Percentiles rank a stretch among this genome's conserved stretches.
Evolutionary conservation across 108 stramenopile genomes (phyloP).

Genomic region (Nitzschia sp.): DNA sequence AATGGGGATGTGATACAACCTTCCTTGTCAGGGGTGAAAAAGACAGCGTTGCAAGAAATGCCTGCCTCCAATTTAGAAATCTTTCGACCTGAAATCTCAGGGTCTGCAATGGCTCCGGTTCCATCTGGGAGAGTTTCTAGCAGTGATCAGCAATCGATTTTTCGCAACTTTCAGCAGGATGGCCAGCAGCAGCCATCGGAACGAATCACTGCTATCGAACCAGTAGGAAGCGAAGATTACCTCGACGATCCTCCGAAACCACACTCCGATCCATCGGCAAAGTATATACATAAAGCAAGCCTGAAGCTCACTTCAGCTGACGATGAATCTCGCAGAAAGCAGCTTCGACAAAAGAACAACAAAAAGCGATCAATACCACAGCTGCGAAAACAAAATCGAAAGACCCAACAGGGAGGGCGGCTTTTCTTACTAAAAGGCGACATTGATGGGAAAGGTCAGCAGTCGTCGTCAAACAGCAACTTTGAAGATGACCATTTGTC

Average conservation of each 20-base stretch:
- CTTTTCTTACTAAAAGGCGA: not conserved
- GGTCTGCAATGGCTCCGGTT: not conserved
- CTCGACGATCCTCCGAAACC: not conserved
- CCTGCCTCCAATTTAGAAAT: not conserved
- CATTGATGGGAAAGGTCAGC: not conserved
- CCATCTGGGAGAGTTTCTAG: too few species aligned
- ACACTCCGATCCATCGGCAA: not conserved
- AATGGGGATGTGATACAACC: conserved; percentile 6
- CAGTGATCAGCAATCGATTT: too few species aligned
- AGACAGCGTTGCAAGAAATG: not conserved
- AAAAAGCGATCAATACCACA: not conserved
- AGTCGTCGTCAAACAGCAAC: not conserved
- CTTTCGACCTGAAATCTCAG: not conserved
- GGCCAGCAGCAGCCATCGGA: not conserved
- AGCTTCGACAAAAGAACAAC: not conserved
- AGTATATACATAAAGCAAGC: not conserved
- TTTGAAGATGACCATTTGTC: conserved; percentile 25
- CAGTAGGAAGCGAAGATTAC: not conserved
- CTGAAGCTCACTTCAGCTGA: not conserved
- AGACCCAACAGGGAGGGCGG: too few species aligned
- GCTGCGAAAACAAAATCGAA: not conserved
- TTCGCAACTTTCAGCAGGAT: too few species aligned
- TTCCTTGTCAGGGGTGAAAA: not conserved
- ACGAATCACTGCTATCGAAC: conserved; percentile 3
- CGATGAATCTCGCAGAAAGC: not conserved